Conservation (phyloP, 176 grass and related monocot genomes). For the Rhynchospora pubera region DNA sequence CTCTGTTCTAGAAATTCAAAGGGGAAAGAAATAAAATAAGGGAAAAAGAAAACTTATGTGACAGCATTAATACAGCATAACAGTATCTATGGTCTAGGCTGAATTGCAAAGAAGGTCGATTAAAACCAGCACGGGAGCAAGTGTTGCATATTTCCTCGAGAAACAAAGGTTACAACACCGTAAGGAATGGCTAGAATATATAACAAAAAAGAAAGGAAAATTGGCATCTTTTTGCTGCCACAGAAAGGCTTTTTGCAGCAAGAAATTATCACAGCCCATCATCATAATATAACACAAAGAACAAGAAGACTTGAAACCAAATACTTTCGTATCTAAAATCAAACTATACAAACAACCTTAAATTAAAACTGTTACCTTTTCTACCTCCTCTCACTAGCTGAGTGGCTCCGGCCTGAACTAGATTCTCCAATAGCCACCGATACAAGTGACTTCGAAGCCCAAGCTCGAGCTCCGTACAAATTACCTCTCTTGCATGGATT, state of each 20-base stretch:
- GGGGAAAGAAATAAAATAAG: neutral
- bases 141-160: neutral
- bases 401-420: constrained; percentile 52
- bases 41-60: neutral
- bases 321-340: constrained; percentile 34
- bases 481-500: constrained; percentile 76
- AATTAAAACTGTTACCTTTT: constrained; percentile 36
- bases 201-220: constrained; percentile 17
- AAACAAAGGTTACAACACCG: constrained; percentile 5
- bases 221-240: constrained; percentile 25
- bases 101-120: neutral
- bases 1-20: neutral
- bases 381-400: constrained; percentile 58
- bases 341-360: constrained; percentile 59
- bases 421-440: constrained; percentile 84
- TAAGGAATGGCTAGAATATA: neutral
- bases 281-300: constrained; percentile 32
- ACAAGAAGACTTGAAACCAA: constrained; percentile 38
- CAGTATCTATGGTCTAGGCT: neutral
- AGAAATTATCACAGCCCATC: constrained; percentile 37
- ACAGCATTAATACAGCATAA: neutral
- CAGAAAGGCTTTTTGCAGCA: constrained; percentile 33
- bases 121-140: neutral
- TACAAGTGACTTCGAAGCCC: constrained; percentile 84
- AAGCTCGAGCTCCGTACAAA: constrained; percentile 68